Conservation (phyloP, 345 rosid genomes). For the Hevea brasiliensis region DNA sequence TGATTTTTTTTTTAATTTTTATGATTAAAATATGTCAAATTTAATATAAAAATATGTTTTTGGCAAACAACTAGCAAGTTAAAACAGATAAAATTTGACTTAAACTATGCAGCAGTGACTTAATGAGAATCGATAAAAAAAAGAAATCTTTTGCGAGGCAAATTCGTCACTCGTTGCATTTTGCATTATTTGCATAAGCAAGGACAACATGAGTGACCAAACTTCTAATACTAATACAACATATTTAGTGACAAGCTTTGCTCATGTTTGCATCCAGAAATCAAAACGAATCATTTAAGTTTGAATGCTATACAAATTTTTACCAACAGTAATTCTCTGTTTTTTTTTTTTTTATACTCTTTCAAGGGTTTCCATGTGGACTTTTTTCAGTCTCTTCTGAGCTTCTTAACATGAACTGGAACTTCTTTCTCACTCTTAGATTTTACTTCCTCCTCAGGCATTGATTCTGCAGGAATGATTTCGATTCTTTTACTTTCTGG, state of each 20-base stretch:
- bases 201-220: background rate
- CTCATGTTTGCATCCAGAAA: background rate
- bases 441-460: conserved; percentile 31
- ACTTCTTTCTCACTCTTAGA: conserved; percentile 43
- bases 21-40: too few relatives aligned
- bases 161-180: conserved; percentile 53
- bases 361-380: conserved; percentile 72
- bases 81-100: background rate
- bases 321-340: conserved; percentile 82
- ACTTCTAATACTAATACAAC: background rate
- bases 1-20: too few relatives aligned
- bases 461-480: conserved; percentile 23
- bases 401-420: conserved; percentile 75
- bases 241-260: background rate
- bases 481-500: conserved; percentile 45
- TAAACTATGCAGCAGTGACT: background rate
- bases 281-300: background rate
- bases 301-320: background rate
- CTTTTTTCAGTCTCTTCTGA: conserved; percentile 83
- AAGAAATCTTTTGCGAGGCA: conserved; percentile 73
- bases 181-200: background rate
- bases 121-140: too few relatives aligned
- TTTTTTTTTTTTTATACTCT: conserved; percentile 77
- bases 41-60: too few relatives aligned
- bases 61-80: background rate